These are phyloP conservation scores for Agapanthus africanus DNA, from an alignment of 106 monocot species.

Conservation along the genomic window DNA sequence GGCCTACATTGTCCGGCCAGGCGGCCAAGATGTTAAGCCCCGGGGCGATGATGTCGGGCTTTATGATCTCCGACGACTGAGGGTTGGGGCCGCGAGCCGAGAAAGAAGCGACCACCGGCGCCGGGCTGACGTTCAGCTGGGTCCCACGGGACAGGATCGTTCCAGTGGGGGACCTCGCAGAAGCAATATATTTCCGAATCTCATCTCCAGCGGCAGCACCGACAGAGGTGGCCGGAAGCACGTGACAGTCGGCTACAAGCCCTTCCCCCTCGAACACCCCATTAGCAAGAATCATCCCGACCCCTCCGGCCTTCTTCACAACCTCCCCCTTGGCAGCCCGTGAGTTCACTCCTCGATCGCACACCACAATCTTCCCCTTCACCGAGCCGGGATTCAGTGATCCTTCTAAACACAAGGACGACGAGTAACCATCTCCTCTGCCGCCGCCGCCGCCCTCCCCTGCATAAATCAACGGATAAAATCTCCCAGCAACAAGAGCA, in stretches of 20 bases:
- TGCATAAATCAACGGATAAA: slow-evolving; percentile 59
- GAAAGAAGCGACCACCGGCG: slow-evolving; percentile 80
- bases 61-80: slow-evolving; percentile 78
- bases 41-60: slow-evolving; percentile 81
- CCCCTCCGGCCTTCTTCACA: slow-evolving; percentile 58
- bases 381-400: slow-evolving; percentile 47
- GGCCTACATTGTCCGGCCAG: slow-evolving; percentile 75
- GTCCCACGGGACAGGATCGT: slow-evolving; percentile 68
- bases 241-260: slow-evolving; percentile 81
- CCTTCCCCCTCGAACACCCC: slow-evolving; percentile 88
- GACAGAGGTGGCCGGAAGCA: slow-evolving; percentile 68
- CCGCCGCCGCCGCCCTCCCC: slow-evolving; percentile 22
- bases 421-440: slow-evolving; percentile 76
- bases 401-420: slow-evolving; percentile 80
- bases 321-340: slow-evolving; percentile 76
- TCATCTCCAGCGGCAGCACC: slow-evolving; percentile 56
- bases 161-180: slow-evolving; percentile 31
- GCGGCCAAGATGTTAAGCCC: slow-evolving; percentile 89
- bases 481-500: slow-evolving; percentile 19
- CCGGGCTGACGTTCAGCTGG: slow-evolving; percentile 58
- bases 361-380: slow-evolving; percentile 51
- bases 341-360: slow-evolving; percentile 78
- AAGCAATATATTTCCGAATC: slow-evolving; percentile 62
- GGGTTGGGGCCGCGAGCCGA: slow-evolving; percentile 86
- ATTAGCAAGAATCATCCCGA: slow-evolving; percentile 77